phyloP scores from a whole-genome alignment of 805 yeast genomes.

The Nakazawaea anatomiae region DNA sequence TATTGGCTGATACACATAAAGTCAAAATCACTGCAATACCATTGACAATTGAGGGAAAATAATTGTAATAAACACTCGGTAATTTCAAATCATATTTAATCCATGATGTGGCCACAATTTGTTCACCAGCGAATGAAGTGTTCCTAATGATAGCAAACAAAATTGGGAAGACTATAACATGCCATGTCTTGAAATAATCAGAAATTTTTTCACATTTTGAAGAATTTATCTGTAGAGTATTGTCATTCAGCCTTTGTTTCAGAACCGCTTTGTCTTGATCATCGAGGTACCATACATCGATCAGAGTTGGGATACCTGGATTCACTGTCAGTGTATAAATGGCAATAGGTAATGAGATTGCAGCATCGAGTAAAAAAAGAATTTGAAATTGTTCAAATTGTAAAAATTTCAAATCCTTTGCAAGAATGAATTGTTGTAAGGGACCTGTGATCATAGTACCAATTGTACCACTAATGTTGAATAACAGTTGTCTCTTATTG shows the following conservation, averaged over 20 bases:
- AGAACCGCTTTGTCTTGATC: slow-evolving; percentile 39
- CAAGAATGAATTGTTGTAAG: slow-evolving; percentile 27
- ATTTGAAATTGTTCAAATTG: slow-evolving; percentile 34
- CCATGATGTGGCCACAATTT: slow-evolving; percentile 42
- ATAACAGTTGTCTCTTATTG: slow-evolving; percentile 29
- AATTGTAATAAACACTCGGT: slow-evolving; percentile 15
- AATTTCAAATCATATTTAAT: slow-evolving; percentile 22
- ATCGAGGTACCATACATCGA: slow-evolving; percentile 34
- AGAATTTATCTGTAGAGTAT: slow-evolving; percentile 27
- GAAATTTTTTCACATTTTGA: slow-evolving; percentile 35
- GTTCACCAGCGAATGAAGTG: slow-evolving; percentile 26
- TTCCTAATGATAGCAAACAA: slow-evolving; percentile 33
- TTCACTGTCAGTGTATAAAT: slow-evolving; percentile 35
- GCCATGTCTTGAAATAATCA: slow-evolving; percentile 42
- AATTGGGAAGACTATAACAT: slow-evolving; percentile 36
- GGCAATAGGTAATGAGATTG: slow-evolving; percentile 30
- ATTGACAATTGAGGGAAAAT: slow-evolving; percentile 16
- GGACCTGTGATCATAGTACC: slow-evolving; percentile 33
- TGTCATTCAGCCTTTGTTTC: slow-evolving; percentile 37
- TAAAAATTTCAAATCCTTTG: slow-evolving; percentile 14
- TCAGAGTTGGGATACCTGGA: slow-evolving; percentile 41
- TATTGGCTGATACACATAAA: slow-evolving; percentile 16
- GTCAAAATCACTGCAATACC: slow-evolving; percentile 19
- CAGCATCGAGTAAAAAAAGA: slow-evolving; percentile 42
- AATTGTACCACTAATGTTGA: slow-evolving; percentile 29